Evolutionary conservation across 345 rosid species (phyloP).

Genomic region (Eucalyptus pauciflora): DNA sequence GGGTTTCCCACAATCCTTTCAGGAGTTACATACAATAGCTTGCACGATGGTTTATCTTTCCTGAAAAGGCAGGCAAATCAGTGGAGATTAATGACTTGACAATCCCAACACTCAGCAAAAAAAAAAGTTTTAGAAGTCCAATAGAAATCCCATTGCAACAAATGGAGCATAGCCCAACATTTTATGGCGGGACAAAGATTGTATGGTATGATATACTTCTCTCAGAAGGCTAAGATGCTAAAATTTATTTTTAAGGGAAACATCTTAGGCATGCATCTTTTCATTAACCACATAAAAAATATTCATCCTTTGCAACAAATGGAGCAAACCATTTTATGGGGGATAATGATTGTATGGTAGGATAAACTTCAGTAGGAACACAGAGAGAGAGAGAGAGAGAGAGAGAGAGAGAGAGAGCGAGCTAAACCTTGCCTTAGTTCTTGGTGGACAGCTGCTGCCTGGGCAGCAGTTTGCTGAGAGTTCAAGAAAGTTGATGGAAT

Average conservation of each 20-base stretch:
- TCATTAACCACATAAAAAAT: background rate
- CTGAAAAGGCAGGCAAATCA: slow-evolving; percentile 7
- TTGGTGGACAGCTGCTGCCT: slow-evolving; percentile 64
- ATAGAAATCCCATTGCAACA: background rate
- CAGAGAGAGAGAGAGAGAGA: background rate
- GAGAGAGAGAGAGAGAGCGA: background rate
- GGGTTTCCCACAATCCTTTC: slow-evolving; percentile 77
- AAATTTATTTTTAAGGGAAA: background rate
- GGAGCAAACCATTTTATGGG: background rate
- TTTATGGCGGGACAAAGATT: background rate
- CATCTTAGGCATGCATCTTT: background rate
- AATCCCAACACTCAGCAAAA: background rate
- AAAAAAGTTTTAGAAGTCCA: background rate
- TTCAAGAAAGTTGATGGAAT: slow-evolving; percentile 82
- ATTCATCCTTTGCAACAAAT: background rate
- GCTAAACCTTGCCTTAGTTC: slow-evolving; percentile 67
- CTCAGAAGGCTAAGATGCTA: background rate
- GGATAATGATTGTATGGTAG: background rate
- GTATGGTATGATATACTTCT: background rate
- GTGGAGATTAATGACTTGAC: background rate
- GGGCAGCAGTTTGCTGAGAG: slow-evolving; percentile 82
- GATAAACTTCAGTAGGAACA: background rate
- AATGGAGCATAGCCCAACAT: background rate
- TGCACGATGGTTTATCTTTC: slow-evolving; percentile 55
- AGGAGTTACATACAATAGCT: slow-evolving; percentile 91